Percentiles rank a stretch among this genome's conserved stretches.
phyloP scores from a whole-genome alignment of 768 basidiomycete species.

The Dentipellis sp. region DNA sequence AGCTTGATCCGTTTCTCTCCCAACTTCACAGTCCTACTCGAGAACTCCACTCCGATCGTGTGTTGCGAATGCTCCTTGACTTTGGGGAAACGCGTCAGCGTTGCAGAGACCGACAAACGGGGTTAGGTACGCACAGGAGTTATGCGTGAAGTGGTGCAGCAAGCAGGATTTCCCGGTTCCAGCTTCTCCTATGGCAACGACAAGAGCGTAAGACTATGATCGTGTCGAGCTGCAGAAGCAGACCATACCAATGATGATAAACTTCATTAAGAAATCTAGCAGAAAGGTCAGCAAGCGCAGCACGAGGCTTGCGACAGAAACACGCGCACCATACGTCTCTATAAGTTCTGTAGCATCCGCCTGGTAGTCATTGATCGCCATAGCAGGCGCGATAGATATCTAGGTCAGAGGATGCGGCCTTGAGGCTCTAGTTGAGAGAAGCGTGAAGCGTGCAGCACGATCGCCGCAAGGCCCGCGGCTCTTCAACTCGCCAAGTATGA shows the following conservation, averaged over 20 bases:
- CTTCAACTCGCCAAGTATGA: too few relatives aligned
- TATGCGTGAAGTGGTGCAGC: slow-evolving; percentile 93
- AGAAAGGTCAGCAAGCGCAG: neutral
- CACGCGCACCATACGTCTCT: slow-evolving; percentile 77
- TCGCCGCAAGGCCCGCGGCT: too few relatives aligned
- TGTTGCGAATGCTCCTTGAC: slow-evolving; percentile 96
- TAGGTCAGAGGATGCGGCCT: too few relatives aligned
- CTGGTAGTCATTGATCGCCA: slow-evolving; percentile 60
- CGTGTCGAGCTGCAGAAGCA: slow-evolving; percentile 3
- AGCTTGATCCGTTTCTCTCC: slow-evolving; percentile 94
- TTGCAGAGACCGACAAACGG: slow-evolving; percentile 1
- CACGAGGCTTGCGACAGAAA: neutral
- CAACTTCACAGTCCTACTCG: slow-evolving; percentile 84
- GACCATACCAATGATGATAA: slow-evolving; percentile 83
- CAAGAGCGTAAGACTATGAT: slow-evolving; percentile 1
- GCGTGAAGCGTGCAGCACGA: too few relatives aligned
- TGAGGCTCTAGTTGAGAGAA: too few relatives aligned
- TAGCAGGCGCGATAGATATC: slow-evolving; percentile 20
- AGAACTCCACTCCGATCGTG: slow-evolving; percentile 98
- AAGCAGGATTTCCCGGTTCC: slow-evolving; percentile 97
- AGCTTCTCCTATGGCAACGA: slow-evolving; percentile 63
- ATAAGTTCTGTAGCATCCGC: slow-evolving; percentile 85
- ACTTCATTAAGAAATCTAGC: slow-evolving; percentile 96
- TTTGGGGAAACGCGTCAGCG: slow-evolving; percentile 22
- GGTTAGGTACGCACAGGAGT: slow-evolving; percentile 60